Conservation (phyloP, 2,329 filamentous ascomycete genomes). For the Diaporthe vexans region DNA sequence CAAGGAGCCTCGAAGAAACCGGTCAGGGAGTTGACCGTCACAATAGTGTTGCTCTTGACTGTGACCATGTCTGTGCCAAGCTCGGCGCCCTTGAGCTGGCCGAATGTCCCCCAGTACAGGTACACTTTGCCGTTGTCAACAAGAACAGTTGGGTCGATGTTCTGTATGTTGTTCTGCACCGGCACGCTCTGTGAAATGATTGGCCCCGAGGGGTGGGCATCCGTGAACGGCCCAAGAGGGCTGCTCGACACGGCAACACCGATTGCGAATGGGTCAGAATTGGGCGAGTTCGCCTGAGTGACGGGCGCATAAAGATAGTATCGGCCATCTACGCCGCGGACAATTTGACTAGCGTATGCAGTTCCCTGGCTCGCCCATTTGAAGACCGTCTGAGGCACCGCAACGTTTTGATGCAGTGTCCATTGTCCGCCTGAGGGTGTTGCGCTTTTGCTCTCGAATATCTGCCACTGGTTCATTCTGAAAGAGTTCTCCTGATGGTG, state of each 20-base stretch:
- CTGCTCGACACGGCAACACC: slow-evolving; percentile 54
- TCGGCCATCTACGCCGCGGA: slow-evolving; percentile 50
- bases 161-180: slow-evolving; percentile 54
- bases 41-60: slow-evolving; percentile 45
- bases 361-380: slow-evolving; percentile 52
- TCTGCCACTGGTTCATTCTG: slow-evolving; percentile 55
- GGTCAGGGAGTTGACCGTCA: slow-evolving; percentile 46
- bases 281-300: slow-evolving; percentile 46
- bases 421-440: slow-evolving; percentile 51
- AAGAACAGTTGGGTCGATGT: slow-evolving; percentile 56
- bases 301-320: slow-evolving; percentile 57
- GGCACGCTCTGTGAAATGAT: slow-evolving; percentile 53
- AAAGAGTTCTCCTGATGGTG: too few relatives aligned
- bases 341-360: slow-evolving; percentile 55
- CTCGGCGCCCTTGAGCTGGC: slow-evolving; percentile 52
- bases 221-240: slow-evolving; percentile 53
- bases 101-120: slow-evolving; percentile 57
- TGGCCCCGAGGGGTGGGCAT: slow-evolving; percentile 52
- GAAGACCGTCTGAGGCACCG: slow-evolving; percentile 51
- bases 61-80: slow-evolving; percentile 55
- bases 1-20: slow-evolving; percentile 57
- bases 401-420: slow-evolving; percentile 51
- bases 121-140: slow-evolving; percentile 54
- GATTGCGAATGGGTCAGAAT: slow-evolving; percentile 53
- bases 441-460: slow-evolving; percentile 50